Evolutionary conservation across 176 grass and related monocot species (phyloP).

Genomic region (Juncus effusus): DNA sequence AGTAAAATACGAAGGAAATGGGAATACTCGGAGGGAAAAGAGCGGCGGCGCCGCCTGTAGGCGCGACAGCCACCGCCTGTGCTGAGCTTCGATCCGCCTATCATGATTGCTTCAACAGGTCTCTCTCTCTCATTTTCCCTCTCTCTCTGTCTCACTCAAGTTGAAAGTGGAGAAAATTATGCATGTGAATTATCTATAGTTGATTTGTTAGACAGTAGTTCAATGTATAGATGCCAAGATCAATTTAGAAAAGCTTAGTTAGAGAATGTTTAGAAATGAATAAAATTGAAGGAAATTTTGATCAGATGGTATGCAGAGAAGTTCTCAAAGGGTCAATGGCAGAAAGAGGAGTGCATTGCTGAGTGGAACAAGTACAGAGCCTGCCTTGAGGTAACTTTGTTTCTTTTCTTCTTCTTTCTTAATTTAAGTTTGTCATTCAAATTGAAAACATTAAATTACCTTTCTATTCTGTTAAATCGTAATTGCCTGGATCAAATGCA

Average conservation of each 20-base stretch:
- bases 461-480: neutral
- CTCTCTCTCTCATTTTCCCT: neutral
- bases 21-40: slow-evolving; percentile 11
- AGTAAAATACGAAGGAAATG: neutral
- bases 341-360: slow-evolving; percentile 69
- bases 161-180: no score
- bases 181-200: no score
- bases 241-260: no score
- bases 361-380: slow-evolving; percentile 75
- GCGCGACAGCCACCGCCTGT: slow-evolving; percentile 48
- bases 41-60: slow-evolving; percentile 25
- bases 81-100: slow-evolving; percentile 60
- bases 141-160: neutral
- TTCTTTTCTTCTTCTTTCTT: neutral
- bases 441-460: neutral
- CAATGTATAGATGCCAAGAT: no score
- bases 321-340: slow-evolving; percentile 90
- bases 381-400: slow-evolving; percentile 51
- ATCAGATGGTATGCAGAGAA: slow-evolving; percentile 83
- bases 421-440: neutral
- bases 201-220: no score
- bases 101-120: slow-evolving; percentile 94
- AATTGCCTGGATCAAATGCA: no score
- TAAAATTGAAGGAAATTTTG: neutral
- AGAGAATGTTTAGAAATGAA: no score